Base-by-base conservation (phyloP, 129 eudicot species). In the Centaurea solstitialis region DNA sequence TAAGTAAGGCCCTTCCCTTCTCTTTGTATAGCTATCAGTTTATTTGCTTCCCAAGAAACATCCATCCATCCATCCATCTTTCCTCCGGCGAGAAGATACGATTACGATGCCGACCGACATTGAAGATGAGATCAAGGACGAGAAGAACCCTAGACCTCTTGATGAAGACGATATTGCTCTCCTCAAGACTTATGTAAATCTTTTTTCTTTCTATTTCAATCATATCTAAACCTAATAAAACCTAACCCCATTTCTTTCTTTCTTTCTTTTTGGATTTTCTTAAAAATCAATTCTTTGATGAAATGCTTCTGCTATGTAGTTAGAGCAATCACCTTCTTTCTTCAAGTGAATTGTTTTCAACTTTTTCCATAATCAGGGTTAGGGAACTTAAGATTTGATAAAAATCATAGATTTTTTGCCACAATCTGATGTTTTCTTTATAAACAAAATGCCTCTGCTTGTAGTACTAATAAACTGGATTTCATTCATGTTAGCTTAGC, bases 91-190 rank as follows among this genome's bases (percentile, higher is more conserved):
- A 72, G n/a, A n/a, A n/a, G n/a, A n/a, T n/a, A n/a, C n/a, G n/a
- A n/a, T n/a, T 18, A 67, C 76, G 28, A 87, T 87, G 93, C 92
- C 93, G 75, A 88, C 89, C 9, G 97, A 91, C 30, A 83, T 81
- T 39, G 98, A 94, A 82, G 97, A 89, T 9, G 93, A 90, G 86
- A 87, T 94, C 92, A 90, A 90, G 91, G 97, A 94, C 85, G 97
- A 94, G 90, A 94, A 92, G 87, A 94, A 92, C 84, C 97, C 97
- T 0, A 83, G 73, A 12, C 98, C 98, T n/a, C 97, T 94, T 13
- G 98, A 94, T 57, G 98, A 90, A 57, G 97, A 90, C 79, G 98
- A 94, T 75, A 94, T 94, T 15, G 97, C 97, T n/a, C 91, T 94
- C 45, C 93, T 94, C 84, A 94, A 94, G 74, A 94, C 98, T 61